These are phyloP conservation scores for Trematosphaeria pertusa DNA, from an alignment of 2,329 filamentous ascomycete species.

Conservation along the genomic window DNA sequence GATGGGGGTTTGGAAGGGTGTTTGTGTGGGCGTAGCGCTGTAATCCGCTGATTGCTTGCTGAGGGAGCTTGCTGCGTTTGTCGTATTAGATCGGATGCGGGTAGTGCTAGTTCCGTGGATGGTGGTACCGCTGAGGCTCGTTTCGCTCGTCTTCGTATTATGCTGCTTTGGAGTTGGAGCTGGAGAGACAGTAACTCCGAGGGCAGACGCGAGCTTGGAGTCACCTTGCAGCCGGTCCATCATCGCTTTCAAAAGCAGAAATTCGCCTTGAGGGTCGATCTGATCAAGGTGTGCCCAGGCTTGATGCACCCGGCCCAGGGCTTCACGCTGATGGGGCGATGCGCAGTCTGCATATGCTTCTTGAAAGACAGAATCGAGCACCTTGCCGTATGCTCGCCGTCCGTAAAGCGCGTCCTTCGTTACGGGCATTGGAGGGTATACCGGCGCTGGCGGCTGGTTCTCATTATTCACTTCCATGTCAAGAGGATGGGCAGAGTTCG, in stretches of 20 bases:
- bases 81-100: constrained; percentile 41
- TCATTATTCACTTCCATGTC: constrained; percentile 60
- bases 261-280: constrained; percentile 88
- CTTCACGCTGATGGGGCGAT: constrained; percentile 76
- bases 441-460: constrained; percentile 62
- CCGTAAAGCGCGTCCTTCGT: constrained; percentile 84
- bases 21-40: constrained; percentile 24
- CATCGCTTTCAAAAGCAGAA: constrained; percentile 80
- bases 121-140: constrained; percentile 42
- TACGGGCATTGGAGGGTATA: constrained; percentile 60
- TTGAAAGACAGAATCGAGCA: constrained; percentile 81
- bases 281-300: constrained; percentile 86
- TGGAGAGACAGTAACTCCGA: constrained; percentile 48
- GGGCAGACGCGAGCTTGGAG: constrained; percentile 63
- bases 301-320: constrained; percentile 81
- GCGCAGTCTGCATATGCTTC: constrained; percentile 84
- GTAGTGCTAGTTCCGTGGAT: constrained; percentile 43
- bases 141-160: constrained; percentile 41
- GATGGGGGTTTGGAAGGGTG: constrained; percentile 27
- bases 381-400: constrained; percentile 79
- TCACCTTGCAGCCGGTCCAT: constrained; percentile 76
- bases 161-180: constrained; percentile 37
- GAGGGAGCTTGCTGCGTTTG: constrained; percentile 21
- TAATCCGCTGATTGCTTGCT: constrained; percentile 31
- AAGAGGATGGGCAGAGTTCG: constrained; percentile 36